Evolutionary conservation across 371 early-diverging fungal species (phyloP).

Genomic region (Mortierella sp.): DNA sequence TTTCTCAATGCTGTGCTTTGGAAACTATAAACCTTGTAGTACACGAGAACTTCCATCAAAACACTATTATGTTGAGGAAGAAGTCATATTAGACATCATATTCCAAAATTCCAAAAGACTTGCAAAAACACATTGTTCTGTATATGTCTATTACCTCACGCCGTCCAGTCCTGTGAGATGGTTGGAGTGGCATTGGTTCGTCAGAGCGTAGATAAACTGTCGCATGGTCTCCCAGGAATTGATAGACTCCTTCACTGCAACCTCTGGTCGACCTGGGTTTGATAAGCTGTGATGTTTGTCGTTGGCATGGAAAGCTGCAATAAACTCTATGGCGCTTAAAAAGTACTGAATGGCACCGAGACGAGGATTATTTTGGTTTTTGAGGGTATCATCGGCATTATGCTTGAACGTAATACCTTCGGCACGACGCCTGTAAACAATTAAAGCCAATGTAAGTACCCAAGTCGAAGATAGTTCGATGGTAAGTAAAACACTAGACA

Average conservation of each 20-base stretch:
- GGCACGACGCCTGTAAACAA: constrained; percentile 23
- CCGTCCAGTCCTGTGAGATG: constrained; percentile 46
- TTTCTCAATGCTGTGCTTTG: constrained; percentile 29
- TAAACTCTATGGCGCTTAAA: constrained; percentile 49
- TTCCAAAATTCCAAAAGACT: not conserved
- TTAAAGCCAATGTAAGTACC: not conserved
- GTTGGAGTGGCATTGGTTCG: constrained; percentile 44
- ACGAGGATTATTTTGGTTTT: constrained; percentile 33
- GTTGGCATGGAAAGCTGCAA: constrained; percentile 48
- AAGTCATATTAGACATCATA: not conserved
- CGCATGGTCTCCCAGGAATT: constrained; percentile 52
- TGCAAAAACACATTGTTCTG: too few relatives aligned
- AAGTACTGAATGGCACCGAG: constrained; percentile 46
- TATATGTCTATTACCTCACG: constrained; percentile 52
- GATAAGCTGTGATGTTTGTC: constrained; percentile 43
- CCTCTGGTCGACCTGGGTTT: constrained; percentile 41
- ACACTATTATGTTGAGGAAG: constrained; percentile 17
- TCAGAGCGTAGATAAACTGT: constrained; percentile 47
- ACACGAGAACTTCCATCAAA: constrained; percentile 46
- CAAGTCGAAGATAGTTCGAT: not conserved
- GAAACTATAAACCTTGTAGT: constrained; percentile 46
- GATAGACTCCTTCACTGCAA: constrained; percentile 46
- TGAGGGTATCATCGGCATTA: constrained; percentile 40
- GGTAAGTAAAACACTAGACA: not conserved
- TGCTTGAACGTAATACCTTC: constrained; percentile 41